Conservation (phyloP, 495 filamentous ascomycete genomes). For the Sabuloglossum arenarium region DNA sequence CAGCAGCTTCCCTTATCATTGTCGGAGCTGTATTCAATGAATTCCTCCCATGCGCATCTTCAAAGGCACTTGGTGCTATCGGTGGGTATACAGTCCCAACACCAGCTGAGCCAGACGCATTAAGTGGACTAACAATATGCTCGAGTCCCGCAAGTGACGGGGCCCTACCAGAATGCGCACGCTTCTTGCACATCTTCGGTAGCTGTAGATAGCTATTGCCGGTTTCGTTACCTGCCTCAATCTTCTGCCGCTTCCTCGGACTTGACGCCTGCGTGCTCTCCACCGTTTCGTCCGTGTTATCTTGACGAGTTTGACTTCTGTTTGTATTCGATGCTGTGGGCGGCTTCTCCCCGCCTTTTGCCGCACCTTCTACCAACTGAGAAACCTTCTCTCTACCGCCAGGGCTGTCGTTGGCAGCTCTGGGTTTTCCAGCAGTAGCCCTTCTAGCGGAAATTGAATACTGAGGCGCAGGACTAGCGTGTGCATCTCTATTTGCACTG, state of each 20-base stretch:
- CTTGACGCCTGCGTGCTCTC: not conserved
- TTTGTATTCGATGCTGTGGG: not conserved
- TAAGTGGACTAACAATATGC: not conserved
- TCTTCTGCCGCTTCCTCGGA: not conserved
- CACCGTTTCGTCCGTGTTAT: not conserved
- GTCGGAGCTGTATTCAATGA: not conserved
- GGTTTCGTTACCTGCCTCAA: not conserved
- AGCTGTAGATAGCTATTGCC: not conserved
- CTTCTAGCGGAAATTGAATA: not conserved
- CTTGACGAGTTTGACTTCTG: not conserved
- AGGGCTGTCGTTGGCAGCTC: not conserved
- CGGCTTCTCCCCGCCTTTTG: not conserved
- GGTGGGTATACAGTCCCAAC: not conserved
- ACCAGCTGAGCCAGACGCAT: not conserved
- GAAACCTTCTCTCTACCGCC: not conserved
- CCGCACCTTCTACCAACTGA: not conserved
- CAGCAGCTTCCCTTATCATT: not conserved
- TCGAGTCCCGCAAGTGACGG: not conserved
- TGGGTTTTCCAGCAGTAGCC: not conserved
- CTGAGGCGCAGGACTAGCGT: not conserved
- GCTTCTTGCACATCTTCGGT: not conserved
- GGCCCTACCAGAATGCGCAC: not conserved
- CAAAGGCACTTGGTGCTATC: not conserved
- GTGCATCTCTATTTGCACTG: constrained; percentile 1
- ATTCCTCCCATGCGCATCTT: not conserved